Evolutionary conservation across 768 basidiomycete species (phyloP).

Genomic region (Pisolithus sp.): DNA sequence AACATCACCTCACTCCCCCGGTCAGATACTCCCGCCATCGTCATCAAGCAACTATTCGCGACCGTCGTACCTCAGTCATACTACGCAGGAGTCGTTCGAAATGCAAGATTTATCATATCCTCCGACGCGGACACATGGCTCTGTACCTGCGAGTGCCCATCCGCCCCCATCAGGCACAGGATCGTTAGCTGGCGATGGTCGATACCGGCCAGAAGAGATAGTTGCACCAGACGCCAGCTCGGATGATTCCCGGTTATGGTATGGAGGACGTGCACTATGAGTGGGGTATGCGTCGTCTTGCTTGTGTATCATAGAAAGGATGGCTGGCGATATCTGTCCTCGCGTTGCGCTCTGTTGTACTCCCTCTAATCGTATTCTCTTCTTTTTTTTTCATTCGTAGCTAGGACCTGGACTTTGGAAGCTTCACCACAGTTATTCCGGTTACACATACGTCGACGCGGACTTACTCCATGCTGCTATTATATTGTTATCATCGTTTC

Average conservation of each 20-base stretch:
- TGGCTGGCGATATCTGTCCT: background rate
- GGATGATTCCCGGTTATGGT: slow-evolving; percentile 6
- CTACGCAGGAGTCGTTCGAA: slow-evolving; percentile 29
- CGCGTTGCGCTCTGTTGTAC: slow-evolving; percentile 7
- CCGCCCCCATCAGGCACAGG: background rate
- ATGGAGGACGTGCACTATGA: slow-evolving; percentile 19
- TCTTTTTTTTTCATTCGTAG: background rate
- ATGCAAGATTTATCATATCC: slow-evolving; percentile 28
- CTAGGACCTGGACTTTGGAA: background rate
- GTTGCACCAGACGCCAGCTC: background rate
- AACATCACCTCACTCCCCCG: background rate
- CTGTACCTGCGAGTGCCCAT: background rate
- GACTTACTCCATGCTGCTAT: background rate
- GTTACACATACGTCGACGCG: background rate
- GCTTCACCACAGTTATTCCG: background rate
- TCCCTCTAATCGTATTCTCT: background rate
- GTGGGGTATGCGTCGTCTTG: slow-evolving; percentile 3
- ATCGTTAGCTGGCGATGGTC: slow-evolving; percentile 3
- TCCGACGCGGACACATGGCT: slow-evolving; percentile 6
- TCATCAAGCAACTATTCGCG: slow-evolving; percentile 3
- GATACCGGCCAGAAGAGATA: slow-evolving; percentile 6
- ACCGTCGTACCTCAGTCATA: background rate
- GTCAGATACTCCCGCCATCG: slow-evolving; percentile 1
- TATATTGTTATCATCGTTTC: background rate
- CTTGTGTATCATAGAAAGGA: slow-evolving; percentile 9